These are phyloP conservation scores for Mycena epipterygia DNA, from an alignment of 768 basidiomycete species.

Conservation along the genomic window DNA sequence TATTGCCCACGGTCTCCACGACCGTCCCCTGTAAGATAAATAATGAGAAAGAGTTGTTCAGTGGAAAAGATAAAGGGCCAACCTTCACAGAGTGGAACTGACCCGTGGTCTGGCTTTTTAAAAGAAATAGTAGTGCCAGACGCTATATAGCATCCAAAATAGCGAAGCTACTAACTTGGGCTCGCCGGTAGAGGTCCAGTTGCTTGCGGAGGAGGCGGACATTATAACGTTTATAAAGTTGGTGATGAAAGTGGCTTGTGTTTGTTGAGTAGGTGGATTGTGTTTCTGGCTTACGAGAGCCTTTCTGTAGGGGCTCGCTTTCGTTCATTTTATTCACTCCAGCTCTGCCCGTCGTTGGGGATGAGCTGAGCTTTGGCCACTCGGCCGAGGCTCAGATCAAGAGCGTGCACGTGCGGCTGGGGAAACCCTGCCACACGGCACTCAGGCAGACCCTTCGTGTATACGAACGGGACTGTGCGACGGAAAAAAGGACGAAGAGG, in stretches of 20 bases:
- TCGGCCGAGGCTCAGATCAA: too few relatives aligned
- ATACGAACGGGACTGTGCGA: too few relatives aligned
- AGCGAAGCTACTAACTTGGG: slow-evolving; percentile 19
- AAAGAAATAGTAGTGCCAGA: neutral
- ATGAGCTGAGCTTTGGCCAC: too few relatives aligned
- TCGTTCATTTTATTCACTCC: too few relatives aligned
- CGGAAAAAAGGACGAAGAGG: too few relatives aligned
- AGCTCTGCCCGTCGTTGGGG: too few relatives aligned
- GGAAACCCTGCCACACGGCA: too few relatives aligned
- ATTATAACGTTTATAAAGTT: neutral
- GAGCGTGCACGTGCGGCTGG: too few relatives aligned
- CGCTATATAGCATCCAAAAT: too few relatives aligned
- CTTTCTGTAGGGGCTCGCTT: too few relatives aligned
- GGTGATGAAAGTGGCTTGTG: neutral
- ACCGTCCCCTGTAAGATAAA: slow-evolving; percentile 44
- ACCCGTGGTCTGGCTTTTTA: slow-evolving; percentile 53
- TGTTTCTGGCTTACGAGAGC: neutral
- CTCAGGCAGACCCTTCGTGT: too few relatives aligned
- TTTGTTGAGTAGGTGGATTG: neutral
- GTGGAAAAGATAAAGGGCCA: neutral
- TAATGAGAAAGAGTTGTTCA: neutral
- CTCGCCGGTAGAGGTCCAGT: slow-evolving; percentile 25
- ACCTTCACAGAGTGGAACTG: slow-evolving; percentile 58
- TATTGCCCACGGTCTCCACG: slow-evolving; percentile 57
- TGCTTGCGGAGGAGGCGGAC: slow-evolving; percentile 18